These are phyloP conservation scores for Colletotrichum viniferum DNA, from an alignment of 2,329 filamentous ascomycete species.

Conservation along the genomic window DNA sequence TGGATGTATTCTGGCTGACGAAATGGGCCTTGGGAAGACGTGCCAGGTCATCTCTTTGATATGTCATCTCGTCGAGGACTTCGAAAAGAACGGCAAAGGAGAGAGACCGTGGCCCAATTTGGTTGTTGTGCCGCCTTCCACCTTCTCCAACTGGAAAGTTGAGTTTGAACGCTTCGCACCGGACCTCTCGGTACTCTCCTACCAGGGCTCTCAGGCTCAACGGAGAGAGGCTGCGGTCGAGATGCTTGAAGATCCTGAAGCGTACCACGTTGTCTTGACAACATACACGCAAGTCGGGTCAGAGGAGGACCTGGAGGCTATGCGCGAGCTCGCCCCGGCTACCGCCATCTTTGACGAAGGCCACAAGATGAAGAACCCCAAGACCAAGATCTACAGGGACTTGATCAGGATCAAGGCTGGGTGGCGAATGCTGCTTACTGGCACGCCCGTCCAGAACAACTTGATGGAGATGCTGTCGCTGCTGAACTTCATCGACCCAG, in stretches of 20 bases:
- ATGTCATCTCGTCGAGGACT: slow-evolving; percentile 77
- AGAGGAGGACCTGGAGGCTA: slow-evolving; percentile 52
- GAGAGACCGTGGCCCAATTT: slow-evolving; percentile 72
- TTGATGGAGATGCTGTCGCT: slow-evolving; percentile 89
- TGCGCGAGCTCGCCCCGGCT: slow-evolving; percentile 54
- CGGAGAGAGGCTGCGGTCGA: slow-evolving; percentile 71
- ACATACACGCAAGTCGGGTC: slow-evolving; percentile 65
- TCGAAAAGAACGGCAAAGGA: slow-evolving; percentile 33
- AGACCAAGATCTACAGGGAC: slow-evolving; percentile 80
- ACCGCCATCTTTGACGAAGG: slow-evolving; percentile 88
- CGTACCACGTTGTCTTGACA: slow-evolving; percentile 67
- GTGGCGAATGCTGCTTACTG: slow-evolving; percentile 88
- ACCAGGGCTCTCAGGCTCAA: slow-evolving; percentile 68
- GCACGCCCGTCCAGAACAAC: slow-evolving; percentile 94
- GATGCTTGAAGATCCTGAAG: slow-evolving; percentile 66
- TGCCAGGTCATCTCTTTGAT: slow-evolving; percentile 95
- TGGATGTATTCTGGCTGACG: slow-evolving; percentile 92
- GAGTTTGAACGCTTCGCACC: slow-evolving; percentile 92
- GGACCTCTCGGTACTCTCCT: slow-evolving; percentile 73
- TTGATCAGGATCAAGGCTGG: slow-evolving; percentile 76
- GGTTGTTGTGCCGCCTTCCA: slow-evolving; percentile 90
- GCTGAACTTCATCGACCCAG: slow-evolving; percentile 91
- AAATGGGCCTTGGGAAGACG: slow-evolving; percentile 97
- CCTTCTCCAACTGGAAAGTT: slow-evolving; percentile 92
- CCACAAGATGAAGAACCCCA: slow-evolving; percentile 88